Evolutionary conservation across 257 asterid species (phyloP), one percentile per base, ranked within the genome.

Genomic region (Ligustrum vulgare): DNA sequence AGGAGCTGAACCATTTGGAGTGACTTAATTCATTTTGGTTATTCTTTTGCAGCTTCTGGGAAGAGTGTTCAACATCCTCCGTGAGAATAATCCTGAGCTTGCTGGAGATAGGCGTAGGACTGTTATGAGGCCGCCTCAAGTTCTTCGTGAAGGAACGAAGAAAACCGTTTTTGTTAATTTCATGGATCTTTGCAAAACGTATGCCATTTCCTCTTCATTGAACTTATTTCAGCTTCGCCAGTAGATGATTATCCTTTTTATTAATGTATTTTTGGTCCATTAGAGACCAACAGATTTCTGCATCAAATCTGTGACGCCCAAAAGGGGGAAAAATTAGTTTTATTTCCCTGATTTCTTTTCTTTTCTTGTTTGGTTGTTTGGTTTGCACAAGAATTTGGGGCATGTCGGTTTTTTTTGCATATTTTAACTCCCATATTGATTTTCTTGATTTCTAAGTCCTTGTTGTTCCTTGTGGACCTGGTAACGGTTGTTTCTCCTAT

Each of bases 141-240:
- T 94, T 77, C 99, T 94, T 77, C 99, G 99, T 78, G 99, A 92
- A 80, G 99, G 98, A 77, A 94, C 99, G 31, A 94, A 94, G 87
- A 94, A 94, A 84, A 94, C 99, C 0, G 98, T 94, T 34, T 94
- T 94, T 68, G 98, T 87, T 71, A 94, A 94, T 83, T 94, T 94
- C 85, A 94, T 94, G 99, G 99, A 94, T 85, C 92, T 92, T 35
- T 94, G 99, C 91, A 94, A 82, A 80, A 87, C 95, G 99, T 94
- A 86, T 56, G 96, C 60, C 39, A 10, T 79, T 56, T 37, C 36
- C 45, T 75, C 75, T 43, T 62, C 51, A 7, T 6, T 41, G 15
- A 64, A 67, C 60, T 22, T 15, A 73, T 7, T 49, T 43, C 54
- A 1, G 36, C 12, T 32, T 73, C 70, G 32, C 13, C 35, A 2